phyloP scores from a whole-genome alignment of 179 eudicot species.

The Vitellaria paradoxa region DNA sequence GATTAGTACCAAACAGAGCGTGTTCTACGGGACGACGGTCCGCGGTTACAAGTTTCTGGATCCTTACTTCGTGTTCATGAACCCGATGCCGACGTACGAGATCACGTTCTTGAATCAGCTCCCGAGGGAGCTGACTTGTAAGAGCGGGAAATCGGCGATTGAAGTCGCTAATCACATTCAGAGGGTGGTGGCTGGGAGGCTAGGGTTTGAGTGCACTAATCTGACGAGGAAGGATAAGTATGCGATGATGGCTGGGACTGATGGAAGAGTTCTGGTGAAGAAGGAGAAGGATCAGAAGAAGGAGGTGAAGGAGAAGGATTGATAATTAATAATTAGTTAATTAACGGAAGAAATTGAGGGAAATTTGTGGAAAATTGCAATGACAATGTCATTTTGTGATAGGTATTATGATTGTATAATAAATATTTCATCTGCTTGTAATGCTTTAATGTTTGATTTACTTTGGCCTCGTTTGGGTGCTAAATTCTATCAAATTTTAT shows the following conservation, averaged over 20 bases:
- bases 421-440: too few relatives aligned
- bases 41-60: conserved; percentile 60
- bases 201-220: conserved; percentile 79
- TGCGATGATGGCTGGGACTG: conserved; percentile 70
- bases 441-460: too few relatives aligned
- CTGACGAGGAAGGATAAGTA: conserved; percentile 85
- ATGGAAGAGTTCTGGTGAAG: conserved; percentile 50
- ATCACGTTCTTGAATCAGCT: conserved; percentile 65
- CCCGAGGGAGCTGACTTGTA: conserved; percentile 57
- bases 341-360: too few relatives aligned
- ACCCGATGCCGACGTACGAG: conserved; percentile 72
- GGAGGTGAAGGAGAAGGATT: too few relatives aligned
- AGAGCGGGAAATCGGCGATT: conserved; percentile 54
- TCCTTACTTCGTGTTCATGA: conserved; percentile 81
- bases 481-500: too few relatives aligned
- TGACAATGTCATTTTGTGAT: too few relatives aligned
- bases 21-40: conserved; percentile 71
- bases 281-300: conserved; percentile 19
- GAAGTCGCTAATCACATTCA: conserved; percentile 86
- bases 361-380: too few relatives aligned
- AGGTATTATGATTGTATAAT: too few relatives aligned
- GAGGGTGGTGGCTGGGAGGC: conserved; percentile 53
- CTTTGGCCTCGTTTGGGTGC: too few relatives aligned
- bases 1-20: conserved; percentile 52
- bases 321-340: too few relatives aligned